Evolutionary conservation across 345 rosid species (phyloP).

Genomic region (Streptanthus diversifolius): DNA sequence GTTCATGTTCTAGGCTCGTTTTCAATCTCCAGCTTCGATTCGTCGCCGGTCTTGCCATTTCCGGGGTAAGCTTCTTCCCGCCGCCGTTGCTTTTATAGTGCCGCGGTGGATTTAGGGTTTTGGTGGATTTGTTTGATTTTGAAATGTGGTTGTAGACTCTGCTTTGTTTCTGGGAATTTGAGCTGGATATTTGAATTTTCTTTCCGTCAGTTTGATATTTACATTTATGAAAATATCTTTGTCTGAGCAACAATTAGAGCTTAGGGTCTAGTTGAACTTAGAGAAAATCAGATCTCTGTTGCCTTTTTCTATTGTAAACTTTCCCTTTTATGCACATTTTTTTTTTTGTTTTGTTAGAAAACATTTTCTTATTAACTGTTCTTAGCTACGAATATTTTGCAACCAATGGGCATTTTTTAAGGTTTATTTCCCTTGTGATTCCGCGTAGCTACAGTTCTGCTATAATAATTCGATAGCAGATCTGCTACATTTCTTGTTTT

Average conservation of each 20-base stretch:
- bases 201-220: neutral
- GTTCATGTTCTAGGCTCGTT: slow-evolving; percentile 36
- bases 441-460: neutral
- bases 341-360: neutral
- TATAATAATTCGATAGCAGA: slow-evolving; percentile 6
- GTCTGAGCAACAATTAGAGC: neutral
- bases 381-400: neutral
- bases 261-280: neutral
- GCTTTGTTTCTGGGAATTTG: slow-evolving; percentile 15
- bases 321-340: slow-evolving; percentile 19
- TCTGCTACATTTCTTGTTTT: neutral
- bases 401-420: neutral
- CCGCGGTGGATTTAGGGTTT: slow-evolving; percentile 31
- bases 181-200: neutral
- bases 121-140: neutral
- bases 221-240: neutral
- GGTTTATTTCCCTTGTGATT: neutral
- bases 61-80: slow-evolving; percentile 47
- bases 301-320: neutral
- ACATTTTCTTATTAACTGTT: neutral
- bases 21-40: slow-evolving; percentile 49
- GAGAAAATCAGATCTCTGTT: slow-evolving; percentile 22
- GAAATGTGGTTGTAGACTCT: slow-evolving; percentile 1
- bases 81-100: neutral
- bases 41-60: slow-evolving; percentile 32